These are phyloP conservation scores for Penicillium soppii DNA, from an alignment of 495 filamentous ascomycete genomes.

Conservation along the genomic window DNA sequence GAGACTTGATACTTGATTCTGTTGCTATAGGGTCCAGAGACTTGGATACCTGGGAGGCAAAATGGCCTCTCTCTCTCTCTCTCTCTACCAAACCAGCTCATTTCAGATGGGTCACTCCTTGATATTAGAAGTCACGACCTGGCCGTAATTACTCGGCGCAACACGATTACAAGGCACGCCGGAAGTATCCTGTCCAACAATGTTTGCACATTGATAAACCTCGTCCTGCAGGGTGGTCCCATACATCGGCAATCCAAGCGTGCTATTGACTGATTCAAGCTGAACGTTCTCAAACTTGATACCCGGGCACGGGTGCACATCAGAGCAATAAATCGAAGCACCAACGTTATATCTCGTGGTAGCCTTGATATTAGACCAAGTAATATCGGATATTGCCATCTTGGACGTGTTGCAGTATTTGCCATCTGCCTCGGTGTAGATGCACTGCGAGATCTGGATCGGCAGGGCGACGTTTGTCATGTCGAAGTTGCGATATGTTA, in stretches of 20 bases:
- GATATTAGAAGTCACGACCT: constrained; percentile 19
- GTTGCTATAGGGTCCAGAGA: too few relatives aligned
- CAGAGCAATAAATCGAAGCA: constrained; percentile 53
- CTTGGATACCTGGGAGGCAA: too few relatives aligned
- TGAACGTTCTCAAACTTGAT: constrained; percentile 51
- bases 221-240: constrained; percentile 22
- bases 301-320: constrained; percentile 44
- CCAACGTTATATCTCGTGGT: constrained; percentile 55
- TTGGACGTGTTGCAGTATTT: constrained; percentile 49
- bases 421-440: constrained; percentile 44
- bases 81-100: not conserved
- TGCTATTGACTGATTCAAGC: constrained; percentile 37
- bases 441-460: constrained; percentile 58
- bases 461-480: constrained; percentile 51
- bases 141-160: constrained; percentile 23
- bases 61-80: too few relatives aligned
- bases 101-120: constrained; percentile 3
- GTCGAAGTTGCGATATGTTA: constrained; percentile 51
- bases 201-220: constrained; percentile 27
- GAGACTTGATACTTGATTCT: too few relatives aligned
- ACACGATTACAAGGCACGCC: constrained; percentile 25
- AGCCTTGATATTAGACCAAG: constrained; percentile 57
- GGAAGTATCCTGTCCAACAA: constrained; percentile 13
- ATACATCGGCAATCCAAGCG: constrained; percentile 20
- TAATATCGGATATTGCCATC: constrained; percentile 49